These are phyloP conservation scores for Canariomyces notabilis DNA, from an alignment of 2,329 filamentous ascomycete species.

Conservation along the genomic window DNA sequence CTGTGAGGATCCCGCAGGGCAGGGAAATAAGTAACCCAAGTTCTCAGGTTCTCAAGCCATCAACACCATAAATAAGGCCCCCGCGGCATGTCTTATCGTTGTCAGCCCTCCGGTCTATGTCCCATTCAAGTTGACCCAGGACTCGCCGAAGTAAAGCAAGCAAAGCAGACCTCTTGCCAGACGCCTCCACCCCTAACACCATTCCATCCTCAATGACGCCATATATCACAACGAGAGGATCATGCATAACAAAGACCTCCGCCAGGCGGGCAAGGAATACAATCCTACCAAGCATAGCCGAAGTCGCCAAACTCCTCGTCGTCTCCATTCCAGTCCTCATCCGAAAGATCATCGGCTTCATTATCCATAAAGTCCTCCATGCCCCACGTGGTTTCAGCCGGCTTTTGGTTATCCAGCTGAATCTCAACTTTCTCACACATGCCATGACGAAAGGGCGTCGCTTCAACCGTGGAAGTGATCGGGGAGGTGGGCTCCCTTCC, in stretches of 20 bases:
- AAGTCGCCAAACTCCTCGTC: constrained; percentile 20
- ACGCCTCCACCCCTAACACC: not conserved
- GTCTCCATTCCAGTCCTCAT: constrained; percentile 46
- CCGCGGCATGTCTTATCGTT: too few relatives aligned
- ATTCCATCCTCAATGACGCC: not conserved
- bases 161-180: not conserved
- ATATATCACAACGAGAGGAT: not conserved
- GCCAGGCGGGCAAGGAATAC: not conserved
- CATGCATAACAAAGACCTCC: not conserved
- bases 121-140: not conserved
- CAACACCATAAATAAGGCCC: too few relatives aligned
- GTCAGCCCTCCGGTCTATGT: too few relatives aligned
- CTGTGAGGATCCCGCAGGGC: too few relatives aligned
- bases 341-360: constrained; percentile 46
- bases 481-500: not conserved
- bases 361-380: constrained; percentile 67
- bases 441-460: constrained; percentile 45
- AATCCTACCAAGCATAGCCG: constrained; percentile 22
- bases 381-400: constrained; percentile 60
- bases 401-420: constrained; percentile 70
- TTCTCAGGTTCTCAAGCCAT: too few relatives aligned
- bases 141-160: not conserved
- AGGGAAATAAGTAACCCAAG: too few relatives aligned
- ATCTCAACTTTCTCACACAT: constrained; percentile 67
- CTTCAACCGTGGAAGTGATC: constrained; percentile 11